Conservation (phyloP, 106 monocot genomes). For the Posidonia australis region DNA sequence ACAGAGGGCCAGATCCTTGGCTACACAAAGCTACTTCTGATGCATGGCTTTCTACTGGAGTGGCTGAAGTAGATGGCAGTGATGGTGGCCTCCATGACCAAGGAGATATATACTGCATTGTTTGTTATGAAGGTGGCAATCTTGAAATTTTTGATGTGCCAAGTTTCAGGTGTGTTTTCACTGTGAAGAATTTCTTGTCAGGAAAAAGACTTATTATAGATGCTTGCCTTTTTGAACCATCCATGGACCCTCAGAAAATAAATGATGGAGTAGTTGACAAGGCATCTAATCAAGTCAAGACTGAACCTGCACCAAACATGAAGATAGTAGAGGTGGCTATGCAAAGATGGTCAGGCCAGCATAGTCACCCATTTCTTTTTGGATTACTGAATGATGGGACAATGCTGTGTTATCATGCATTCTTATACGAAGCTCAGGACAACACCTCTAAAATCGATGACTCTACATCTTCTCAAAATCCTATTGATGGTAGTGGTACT, state of each 20-base stretch:
- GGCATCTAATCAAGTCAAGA: conserved; percentile 20
- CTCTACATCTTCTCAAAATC: conserved; percentile 25
- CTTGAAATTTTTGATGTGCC: conserved; percentile 87
- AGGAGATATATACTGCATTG: conserved; percentile 80
- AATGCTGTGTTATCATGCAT: conserved; percentile 79
- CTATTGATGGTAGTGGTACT: conserved; percentile 22
- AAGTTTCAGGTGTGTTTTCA: conserved; percentile 69
- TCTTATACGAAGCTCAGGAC: conserved; percentile 59
- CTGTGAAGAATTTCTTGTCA: conserved; percentile 59
- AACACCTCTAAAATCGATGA: conserved; percentile 29
- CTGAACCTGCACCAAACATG: conserved; percentile 37
- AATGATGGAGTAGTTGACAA: conserved; percentile 24
- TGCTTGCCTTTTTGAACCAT: conserved; percentile 27
- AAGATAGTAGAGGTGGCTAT: conserved; percentile 71
- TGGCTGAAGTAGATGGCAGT: conserved; percentile 67
- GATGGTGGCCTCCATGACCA: conserved; percentile 64
- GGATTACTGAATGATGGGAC: conserved; percentile 86
- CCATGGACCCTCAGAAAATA: conserved; percentile 4
- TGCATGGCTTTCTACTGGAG: conserved; percentile 93
- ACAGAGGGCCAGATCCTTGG: conserved; percentile 89
- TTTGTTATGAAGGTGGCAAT: conserved; percentile 77
- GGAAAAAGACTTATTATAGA: conserved; percentile 68
- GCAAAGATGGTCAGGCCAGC: conserved; percentile 81
- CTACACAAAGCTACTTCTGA: conserved; percentile 83
- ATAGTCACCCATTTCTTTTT: conserved; percentile 79